Percentiles rank a stretch among this genome's conserved stretches.
These are phyloP conservation scores for Ambispora gerdemannii DNA, from an alignment of 192 early-diverging fungal species.

Conservation along the genomic window DNA sequence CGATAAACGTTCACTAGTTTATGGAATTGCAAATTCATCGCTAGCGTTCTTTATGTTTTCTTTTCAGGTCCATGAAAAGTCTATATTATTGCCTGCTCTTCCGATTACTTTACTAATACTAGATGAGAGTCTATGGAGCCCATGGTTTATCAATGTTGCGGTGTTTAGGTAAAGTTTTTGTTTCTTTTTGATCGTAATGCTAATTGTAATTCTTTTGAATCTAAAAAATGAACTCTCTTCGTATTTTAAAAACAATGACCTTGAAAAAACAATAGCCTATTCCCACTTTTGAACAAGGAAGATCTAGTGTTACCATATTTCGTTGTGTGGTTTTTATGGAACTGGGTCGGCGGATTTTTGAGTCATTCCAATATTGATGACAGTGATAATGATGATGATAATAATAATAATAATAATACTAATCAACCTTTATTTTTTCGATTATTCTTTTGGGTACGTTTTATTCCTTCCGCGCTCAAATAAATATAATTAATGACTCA, in stretches of 20 bases:
- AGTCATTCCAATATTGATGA: too few relatives aligned
- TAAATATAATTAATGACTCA: background rate
- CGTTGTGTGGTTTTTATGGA: conserved; percentile 70
- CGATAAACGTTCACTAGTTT: conserved; percentile 57
- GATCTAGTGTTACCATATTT: conserved; percentile 68
- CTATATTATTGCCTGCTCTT: conserved; percentile 81
- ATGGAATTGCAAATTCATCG: conserved; percentile 70
- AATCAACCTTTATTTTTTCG: conserved; percentile 19
- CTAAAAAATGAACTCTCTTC: background rate
- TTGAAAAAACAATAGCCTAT: conserved; percentile 65
- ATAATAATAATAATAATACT: too few relatives aligned
- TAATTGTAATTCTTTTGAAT: background rate
- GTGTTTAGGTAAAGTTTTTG: conserved; percentile 62
- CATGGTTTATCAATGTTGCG: conserved; percentile 75
- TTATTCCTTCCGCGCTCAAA: background rate
- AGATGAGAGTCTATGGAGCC: conserved; percentile 60
- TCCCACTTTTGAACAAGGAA: conserved; percentile 80
- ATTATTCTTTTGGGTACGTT: conserved; percentile 36
- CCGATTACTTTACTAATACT: conserved; percentile 72
- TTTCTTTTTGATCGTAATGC: background rate
- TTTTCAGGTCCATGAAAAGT: conserved; percentile 98
- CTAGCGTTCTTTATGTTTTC: conserved; percentile 94
- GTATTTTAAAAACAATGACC: background rate
- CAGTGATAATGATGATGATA: too few relatives aligned
- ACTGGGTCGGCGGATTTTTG: conserved; percentile 48